Percentiles rank a stretch among this genome's conserved stretches.
These are phyloP conservation scores for Globisporangium polare DNA, from an alignment of 352 stramenopile species.

Conservation along the genomic window DNA sequence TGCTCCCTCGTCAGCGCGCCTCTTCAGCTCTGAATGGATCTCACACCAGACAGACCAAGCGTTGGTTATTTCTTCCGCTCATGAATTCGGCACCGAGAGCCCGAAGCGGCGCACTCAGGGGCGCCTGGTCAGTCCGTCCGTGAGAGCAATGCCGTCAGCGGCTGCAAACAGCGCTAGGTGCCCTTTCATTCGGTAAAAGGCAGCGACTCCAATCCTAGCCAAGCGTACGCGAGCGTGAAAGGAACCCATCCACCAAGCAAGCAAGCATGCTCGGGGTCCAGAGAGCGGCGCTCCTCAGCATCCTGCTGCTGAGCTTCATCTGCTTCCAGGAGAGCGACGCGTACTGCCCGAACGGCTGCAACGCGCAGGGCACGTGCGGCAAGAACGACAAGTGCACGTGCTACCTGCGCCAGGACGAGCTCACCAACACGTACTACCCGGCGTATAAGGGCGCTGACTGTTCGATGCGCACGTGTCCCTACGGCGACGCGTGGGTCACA, in stretches of 20 bases:
- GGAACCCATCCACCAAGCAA: background rate
- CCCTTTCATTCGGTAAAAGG: constrained; percentile 13
- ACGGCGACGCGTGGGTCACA: constrained; percentile 61
- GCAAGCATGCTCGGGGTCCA: constrained; percentile 37
- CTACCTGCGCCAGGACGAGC: constrained; percentile 76
- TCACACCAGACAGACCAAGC: background rate
- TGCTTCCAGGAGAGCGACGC: constrained; percentile 25
- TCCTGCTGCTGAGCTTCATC: constrained; percentile 31
- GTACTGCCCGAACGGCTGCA: constrained; percentile 84
- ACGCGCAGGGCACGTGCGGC: constrained; percentile 80
- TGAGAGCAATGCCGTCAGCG: background rate
- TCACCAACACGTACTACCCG: constrained; percentile 30
- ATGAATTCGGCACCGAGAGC: background rate
- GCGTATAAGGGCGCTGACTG: constrained; percentile 76
- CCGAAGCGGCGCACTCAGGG: background rate
- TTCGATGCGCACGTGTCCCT: constrained; percentile 74
- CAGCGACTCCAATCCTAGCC: constrained; percentile 10
- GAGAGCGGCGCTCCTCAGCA: constrained; percentile 35
- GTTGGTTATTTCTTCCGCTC: constrained; percentile 5
- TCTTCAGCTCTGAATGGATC: background rate
- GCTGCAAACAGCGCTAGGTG: background rate
- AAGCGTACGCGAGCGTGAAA: background rate
- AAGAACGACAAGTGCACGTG: constrained; percentile 92
- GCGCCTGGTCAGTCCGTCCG: constrained; percentile 3
- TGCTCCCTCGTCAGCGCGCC: background rate